Evolutionary conservation across 2,329 filamentous ascomycete species (phyloP).

Genomic region (Escovopsis sp.): DNA sequence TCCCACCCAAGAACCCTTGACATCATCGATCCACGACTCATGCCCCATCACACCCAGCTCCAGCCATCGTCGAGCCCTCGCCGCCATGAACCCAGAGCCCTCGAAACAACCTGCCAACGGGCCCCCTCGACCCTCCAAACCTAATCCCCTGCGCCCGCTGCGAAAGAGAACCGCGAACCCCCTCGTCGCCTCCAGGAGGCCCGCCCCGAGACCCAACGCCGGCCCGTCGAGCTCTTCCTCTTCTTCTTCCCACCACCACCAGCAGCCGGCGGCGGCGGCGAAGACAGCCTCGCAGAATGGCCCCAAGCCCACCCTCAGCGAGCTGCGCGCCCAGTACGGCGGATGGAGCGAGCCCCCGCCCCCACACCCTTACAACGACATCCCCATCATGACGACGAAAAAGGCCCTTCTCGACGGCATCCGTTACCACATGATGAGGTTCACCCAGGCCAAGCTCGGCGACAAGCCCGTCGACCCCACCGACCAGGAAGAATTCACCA

Average conservation of each 20-base stretch:
- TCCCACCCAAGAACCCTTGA: no score
- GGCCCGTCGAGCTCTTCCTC: constrained; percentile 6
- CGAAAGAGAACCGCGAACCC: constrained; percentile 39
- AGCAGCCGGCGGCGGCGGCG: no score
- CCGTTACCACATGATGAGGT: constrained; percentile 76
- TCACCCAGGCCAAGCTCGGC: constrained; percentile 42
- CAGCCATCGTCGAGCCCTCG: no score
- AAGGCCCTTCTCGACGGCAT: constrained; percentile 62
- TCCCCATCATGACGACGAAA: constrained; percentile 70
- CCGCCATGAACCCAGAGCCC: constrained; percentile 29
- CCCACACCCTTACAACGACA: constrained; percentile 32
- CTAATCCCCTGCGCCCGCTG: constrained; percentile 24
- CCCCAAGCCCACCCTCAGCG: constrained; percentile 22
- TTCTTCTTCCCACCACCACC: no score
- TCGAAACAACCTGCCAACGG: constrained; percentile 21
- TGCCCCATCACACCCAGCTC: not conserved
- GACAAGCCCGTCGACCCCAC: constrained; percentile 52
- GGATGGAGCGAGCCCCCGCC: constrained; percentile 43
- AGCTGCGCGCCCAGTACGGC: constrained; percentile 29
- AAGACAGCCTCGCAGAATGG: constrained; percentile 13
- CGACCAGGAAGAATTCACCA: constrained; percentile 63
- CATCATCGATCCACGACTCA: no score
- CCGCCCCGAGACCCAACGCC: constrained; percentile 11
- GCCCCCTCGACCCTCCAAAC: constrained; percentile 14
- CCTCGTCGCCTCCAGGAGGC: constrained; percentile 42